Conservation (phyloP, 1,284 basidiomycete species). For the Ceratobasidium sp. region DNA sequence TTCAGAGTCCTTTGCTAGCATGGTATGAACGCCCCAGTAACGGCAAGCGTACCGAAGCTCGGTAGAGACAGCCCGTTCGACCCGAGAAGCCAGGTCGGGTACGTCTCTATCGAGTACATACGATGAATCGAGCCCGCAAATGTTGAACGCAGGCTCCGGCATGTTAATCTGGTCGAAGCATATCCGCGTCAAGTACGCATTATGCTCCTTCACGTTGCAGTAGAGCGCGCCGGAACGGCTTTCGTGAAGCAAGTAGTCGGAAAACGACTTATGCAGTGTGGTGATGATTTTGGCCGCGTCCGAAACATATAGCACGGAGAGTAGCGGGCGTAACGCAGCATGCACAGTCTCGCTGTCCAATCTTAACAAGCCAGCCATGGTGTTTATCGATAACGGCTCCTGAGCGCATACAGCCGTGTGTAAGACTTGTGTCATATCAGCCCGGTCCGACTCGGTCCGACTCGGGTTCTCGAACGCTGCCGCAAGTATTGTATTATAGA, state of each 20-base stretch:
- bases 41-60: background rate
- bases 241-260: background rate
- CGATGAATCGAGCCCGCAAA: background rate
- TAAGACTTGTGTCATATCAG: background rate
- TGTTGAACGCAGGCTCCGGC: background rate
- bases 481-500: background rate
- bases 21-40: background rate
- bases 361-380: background rate
- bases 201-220: background rate
- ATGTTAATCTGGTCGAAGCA: background rate
- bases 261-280: slow-evolving; percentile 10
- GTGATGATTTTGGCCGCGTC: background rate
- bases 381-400: background rate
- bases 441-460: background rate
- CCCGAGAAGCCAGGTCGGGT: background rate
- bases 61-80: background rate
- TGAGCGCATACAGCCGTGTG: slow-evolving; percentile 4
- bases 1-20: background rate
- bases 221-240: background rate
- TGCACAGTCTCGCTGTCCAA: background rate
- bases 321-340: background rate
- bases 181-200: background rate
- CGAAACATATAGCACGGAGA: slow-evolving; percentile 12
- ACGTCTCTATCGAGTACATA: background rate
- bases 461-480: background rate